Percentiles rank a stretch among this genome's conserved stretches.
These are phyloP conservation scores for Coleophoma cylindrospora DNA, from an alignment of 2,329 filamentous ascomycete species.

Conservation along the genomic window DNA sequence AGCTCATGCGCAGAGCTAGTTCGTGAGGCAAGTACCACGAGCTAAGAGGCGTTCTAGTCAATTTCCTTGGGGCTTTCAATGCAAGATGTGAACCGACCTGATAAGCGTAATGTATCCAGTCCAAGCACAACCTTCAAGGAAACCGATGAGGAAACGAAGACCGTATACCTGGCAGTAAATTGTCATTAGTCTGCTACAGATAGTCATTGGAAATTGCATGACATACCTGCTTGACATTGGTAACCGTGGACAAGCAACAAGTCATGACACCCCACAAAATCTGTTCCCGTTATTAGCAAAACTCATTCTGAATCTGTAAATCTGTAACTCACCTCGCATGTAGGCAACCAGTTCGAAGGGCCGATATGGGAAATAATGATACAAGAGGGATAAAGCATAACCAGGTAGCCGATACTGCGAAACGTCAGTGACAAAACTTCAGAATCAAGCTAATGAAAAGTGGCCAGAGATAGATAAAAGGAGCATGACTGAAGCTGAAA, in stretches of 20 bases:
- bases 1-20: slow-evolving; percentile 51
- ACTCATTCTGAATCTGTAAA: no score
- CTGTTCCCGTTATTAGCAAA: slow-evolving; percentile 25
- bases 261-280: slow-evolving; percentile 30
- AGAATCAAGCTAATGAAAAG: neutral
- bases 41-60: slow-evolving; percentile 22
- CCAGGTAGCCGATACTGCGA: slow-evolving; percentile 39
- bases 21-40: slow-evolving; percentile 52
- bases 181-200: slow-evolving; percentile 6
- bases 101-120: slow-evolving; percentile 51
- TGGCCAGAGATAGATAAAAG: no score
- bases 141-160: slow-evolving; percentile 32
- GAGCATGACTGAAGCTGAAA: neutral
- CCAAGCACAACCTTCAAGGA: slow-evolving; percentile 49
- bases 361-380: slow-evolving; percentile 41
- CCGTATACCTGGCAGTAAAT: slow-evolving; percentile 12
- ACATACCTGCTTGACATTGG: slow-evolving; percentile 28
- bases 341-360: slow-evolving; percentile 41
- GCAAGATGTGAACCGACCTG: neutral
- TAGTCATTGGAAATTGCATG: slow-evolving; percentile 11
- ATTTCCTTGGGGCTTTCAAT: neutral
- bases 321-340: slow-evolving; percentile 31
- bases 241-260: slow-evolving; percentile 26
- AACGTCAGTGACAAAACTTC: neutral
- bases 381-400: slow-evolving; percentile 43